A percentile compares a stretch with the other conserved stretches of the same genome.
Evolutionary conservation across 176 grass and related monocot species (phyloP).

Genomic region (Oryza glaberrima): DNA sequence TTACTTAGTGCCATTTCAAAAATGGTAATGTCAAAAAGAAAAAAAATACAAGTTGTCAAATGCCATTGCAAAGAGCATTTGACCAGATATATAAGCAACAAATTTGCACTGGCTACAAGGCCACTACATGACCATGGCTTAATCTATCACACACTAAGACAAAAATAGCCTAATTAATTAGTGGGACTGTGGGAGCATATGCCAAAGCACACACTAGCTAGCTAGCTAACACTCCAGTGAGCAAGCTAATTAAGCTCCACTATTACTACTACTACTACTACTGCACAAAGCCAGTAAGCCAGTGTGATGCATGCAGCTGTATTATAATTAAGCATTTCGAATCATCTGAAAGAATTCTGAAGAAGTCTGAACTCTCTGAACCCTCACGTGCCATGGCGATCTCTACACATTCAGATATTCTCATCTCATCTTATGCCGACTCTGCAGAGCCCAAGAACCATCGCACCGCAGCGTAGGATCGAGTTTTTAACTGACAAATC

Average conservation of each 20-base stretch:
- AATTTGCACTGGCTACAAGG: not conserved
- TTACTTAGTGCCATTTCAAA: no score
- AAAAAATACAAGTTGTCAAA: no score
- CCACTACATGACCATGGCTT: not conserved
- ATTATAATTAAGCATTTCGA: conserved; percentile 36
- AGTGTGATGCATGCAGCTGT: not conserved
- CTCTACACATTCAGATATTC: conserved; percentile 4
- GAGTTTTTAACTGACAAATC: conserved; percentile 42
- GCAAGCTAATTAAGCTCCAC: no score
- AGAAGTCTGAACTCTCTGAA: not conserved
- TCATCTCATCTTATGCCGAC: not conserved
- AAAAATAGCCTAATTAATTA: not conserved
- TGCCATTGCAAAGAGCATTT: not conserved
- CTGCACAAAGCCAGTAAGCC: not conserved
- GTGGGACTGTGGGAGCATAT: not conserved
- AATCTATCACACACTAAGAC: not conserved
- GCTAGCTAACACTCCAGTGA: not conserved
- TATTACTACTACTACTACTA: no score
- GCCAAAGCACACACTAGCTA: not conserved
- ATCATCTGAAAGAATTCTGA: conserved; percentile 37
- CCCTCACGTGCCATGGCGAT: conserved; percentile 39
- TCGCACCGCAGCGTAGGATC: not conserved
- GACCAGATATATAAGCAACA: not conserved
- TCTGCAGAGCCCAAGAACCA: not conserved
- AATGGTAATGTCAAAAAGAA: no score